Evolutionary conservation across 768 basidiomycete species (phyloP).

Genomic region (Leucocoprinus sp.): DNA sequence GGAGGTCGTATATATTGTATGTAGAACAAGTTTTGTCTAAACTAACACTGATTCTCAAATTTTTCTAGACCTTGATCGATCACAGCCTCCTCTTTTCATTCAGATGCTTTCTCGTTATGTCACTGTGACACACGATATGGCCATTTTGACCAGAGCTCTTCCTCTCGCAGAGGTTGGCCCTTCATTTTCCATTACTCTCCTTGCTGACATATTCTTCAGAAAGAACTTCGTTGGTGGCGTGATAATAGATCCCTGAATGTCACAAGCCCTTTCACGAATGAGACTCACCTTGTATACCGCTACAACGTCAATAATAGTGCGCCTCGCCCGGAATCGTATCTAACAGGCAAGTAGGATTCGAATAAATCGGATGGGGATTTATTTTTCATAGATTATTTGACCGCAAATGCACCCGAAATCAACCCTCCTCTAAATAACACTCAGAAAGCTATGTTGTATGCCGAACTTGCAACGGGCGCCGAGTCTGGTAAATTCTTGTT

Average conservation of each 20-base stretch:
- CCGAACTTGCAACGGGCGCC: constrained; percentile 82
- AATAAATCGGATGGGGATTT: constrained; percentile 1
- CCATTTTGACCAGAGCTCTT: constrained; percentile 74
- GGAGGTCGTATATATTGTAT: constrained; percentile 87
- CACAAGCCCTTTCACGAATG: constrained; percentile 61
- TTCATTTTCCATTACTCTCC: background rate
- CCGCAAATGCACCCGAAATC: constrained; percentile 58
- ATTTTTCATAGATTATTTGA: constrained; percentile 54
- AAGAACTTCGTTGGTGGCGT: constrained; percentile 79
- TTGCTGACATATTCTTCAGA: constrained; percentile 27
- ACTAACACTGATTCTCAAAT: background rate
- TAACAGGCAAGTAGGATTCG: constrained; percentile 37
- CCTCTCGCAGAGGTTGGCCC: constrained; percentile 67
- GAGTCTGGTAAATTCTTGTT: constrained; percentile 52
- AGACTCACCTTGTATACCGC: constrained; percentile 56
- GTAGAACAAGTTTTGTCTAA: constrained; percentile 14
- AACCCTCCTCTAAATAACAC: constrained; percentile 50
- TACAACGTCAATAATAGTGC: constrained; percentile 79
- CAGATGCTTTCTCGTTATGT: constrained; percentile 93
- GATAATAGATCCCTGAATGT: constrained; percentile 63
- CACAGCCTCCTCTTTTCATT: constrained; percentile 88
- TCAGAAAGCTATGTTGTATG: constrained; percentile 60
- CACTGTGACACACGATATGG: constrained; percentile 55
- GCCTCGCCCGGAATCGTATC: constrained; percentile 82
- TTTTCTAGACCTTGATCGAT: constrained; percentile 69